Evolutionary conservation across 140 eudicot species (phyloP).

Genomic region (Erigeron philadelphicus): DNA sequence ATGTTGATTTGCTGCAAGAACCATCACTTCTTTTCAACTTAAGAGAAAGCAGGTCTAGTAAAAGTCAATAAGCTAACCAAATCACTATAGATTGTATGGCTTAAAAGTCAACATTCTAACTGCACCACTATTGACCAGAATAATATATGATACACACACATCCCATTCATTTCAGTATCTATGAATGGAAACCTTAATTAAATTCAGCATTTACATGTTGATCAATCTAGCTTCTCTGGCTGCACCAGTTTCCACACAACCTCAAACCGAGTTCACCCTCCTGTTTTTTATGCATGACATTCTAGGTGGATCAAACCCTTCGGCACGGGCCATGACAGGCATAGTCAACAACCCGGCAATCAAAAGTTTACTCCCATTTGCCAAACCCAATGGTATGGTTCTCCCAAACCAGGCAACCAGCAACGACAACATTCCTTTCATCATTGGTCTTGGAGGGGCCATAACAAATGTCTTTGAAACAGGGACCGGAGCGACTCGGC

Average conservation of each 20-base stretch:
- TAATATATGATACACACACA: constrained; percentile 15
- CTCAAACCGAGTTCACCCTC: constrained; percentile 21
- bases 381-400: constrained; percentile 67
- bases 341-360: constrained; percentile 55
- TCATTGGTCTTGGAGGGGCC: constrained; percentile 70
- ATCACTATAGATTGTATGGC: constrained; percentile 22
- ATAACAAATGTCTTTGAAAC: constrained; percentile 37
- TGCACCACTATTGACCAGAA: constrained; percentile 24
- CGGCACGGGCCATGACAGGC: constrained; percentile 68
- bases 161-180: constrained; percentile 1
- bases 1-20: too few relatives aligned
- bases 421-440: constrained; percentile 73
- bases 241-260: constrained; percentile 16
- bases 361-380: constrained; percentile 67
- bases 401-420: constrained; percentile 51
- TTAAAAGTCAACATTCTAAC: constrained; percentile 24
- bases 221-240: constrained; percentile 24
- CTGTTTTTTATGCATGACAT: constrained; percentile 80
- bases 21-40: too few relatives aligned
- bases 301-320: constrained; percentile 65
- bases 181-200: constrained; percentile 13
- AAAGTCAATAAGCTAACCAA: constrained; percentile 8
- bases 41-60: too few relatives aligned
- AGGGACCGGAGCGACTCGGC: background rate
- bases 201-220: constrained; percentile 10